A percentile compares a stretch with the other conserved stretches of the same genome.
Conservation (phyloP, 345 rosid species). For the Salix viminalis region DNA sequence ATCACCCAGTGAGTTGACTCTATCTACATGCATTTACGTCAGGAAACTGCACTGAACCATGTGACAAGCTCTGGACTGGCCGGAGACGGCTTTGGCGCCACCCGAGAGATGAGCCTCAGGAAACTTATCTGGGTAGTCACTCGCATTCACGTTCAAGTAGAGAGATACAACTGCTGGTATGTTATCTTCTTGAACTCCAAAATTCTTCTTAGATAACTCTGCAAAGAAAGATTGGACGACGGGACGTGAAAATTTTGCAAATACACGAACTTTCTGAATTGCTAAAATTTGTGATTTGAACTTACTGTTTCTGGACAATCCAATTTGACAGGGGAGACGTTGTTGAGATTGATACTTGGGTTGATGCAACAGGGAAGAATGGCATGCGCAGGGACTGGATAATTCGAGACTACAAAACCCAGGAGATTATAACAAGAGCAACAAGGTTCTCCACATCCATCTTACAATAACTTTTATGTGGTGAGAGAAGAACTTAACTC, state of each 20-base stretch:
- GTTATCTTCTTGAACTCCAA: background rate
- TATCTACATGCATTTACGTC: background rate
- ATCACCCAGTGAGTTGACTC: background rate
- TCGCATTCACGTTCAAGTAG: slow-evolving; percentile 25
- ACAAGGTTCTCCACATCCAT: slow-evolving; percentile 12
- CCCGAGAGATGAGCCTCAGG: slow-evolving; percentile 20
- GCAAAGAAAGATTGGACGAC: background rate
- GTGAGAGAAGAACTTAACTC: background rate
- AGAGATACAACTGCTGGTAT: slow-evolving; percentile 22
- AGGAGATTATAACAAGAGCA: slow-evolving; percentile 20
- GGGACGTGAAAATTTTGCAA: background rate
- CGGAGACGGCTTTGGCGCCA: slow-evolving; percentile 20
- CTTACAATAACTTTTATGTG: background rate
- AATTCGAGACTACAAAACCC: slow-evolving; percentile 20
- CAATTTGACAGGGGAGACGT: slow-evolving; percentile 20
- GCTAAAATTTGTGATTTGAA: background rate
- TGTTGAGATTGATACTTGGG: slow-evolving; percentile 28
- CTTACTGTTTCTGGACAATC: background rate
- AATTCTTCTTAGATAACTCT: background rate
- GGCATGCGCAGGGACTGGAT: slow-evolving; percentile 29
- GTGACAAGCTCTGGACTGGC: slow-evolving; percentile 23
- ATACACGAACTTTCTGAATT: background rate
- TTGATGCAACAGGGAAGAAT: slow-evolving; percentile 23
- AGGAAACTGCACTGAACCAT: slow-evolving; percentile 27
- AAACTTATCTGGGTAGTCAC: slow-evolving; percentile 27